A percentile compares a stretch with the other conserved stretches of the same genome.
Evolutionary conservation across 352 stramenopile species (phyloP).

Genomic region (Globisporangium solare): DNA sequence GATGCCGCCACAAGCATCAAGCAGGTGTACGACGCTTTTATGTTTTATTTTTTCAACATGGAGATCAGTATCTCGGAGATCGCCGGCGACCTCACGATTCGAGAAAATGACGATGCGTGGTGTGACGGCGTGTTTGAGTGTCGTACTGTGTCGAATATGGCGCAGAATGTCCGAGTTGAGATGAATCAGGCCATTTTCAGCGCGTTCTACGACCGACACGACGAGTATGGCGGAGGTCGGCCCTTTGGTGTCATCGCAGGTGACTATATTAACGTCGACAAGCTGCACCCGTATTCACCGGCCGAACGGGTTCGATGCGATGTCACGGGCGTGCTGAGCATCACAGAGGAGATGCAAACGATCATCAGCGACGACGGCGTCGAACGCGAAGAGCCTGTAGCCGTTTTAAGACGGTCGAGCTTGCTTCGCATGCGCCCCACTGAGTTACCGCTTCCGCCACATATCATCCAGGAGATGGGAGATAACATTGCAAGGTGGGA

Average conservation of each 20-base stretch:
- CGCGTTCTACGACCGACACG: neutral
- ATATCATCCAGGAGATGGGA: neutral
- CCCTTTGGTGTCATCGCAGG: slow-evolving; percentile 3
- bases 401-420: neutral
- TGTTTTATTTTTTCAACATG: slow-evolving; percentile 50
- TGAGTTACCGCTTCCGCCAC: slow-evolving; percentile 1
- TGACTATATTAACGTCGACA: slow-evolving; percentile 5
- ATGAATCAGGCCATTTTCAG: slow-evolving; percentile 2
- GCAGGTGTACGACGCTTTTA: slow-evolving; percentile 47
- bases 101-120: slow-evolving; percentile 41
- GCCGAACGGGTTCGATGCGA: neutral
- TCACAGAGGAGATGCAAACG: slow-evolving; percentile 2
- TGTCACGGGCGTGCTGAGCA: slow-evolving; percentile 3
- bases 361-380: neutral
- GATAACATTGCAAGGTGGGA: slow-evolving; percentile 5
- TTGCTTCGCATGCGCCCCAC: slow-evolving; percentile 2
- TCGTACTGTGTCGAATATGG: slow-evolving; percentile 22
- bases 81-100: slow-evolving; percentile 45
- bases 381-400: slow-evolving; percentile 4
- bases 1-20: slow-evolving; percentile 22
- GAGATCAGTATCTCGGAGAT: slow-evolving; percentile 55
- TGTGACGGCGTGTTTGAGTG: slow-evolving; percentile 37
- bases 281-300: slow-evolving; percentile 9
- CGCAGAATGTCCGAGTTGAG: slow-evolving; percentile 1
- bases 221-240: neutral